Percentiles rank a stretch among this genome's conserved stretches.
phyloP scores from a whole-genome alignment of 1,139 yeast genomes.

The Pneumocystis murina region DNA sequence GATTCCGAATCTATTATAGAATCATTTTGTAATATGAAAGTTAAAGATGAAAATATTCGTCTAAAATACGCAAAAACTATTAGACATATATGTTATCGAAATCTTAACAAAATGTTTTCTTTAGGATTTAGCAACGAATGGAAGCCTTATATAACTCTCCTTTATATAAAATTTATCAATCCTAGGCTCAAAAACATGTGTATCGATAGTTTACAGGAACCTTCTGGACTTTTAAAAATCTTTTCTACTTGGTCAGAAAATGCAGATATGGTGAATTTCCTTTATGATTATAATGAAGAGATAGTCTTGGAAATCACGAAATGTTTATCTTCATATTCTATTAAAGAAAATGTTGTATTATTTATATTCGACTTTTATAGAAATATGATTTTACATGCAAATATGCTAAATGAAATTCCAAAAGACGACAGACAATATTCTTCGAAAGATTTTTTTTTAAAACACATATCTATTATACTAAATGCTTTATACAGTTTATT shows the following conservation, averaged over 20 bases:
- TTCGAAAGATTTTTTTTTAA: neutral
- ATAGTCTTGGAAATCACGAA: conserved; percentile 38
- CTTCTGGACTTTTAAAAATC: conserved; percentile 61
- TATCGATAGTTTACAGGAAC: conserved; percentile 64
- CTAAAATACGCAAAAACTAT: conserved; percentile 20
- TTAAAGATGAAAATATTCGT: conserved; percentile 5
- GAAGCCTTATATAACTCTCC: conserved; percentile 37
- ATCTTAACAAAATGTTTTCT: conserved; percentile 21
- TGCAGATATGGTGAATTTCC: conserved; percentile 35
- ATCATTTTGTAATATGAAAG: conserved; percentile 3
- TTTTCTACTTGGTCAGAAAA: conserved; percentile 48
- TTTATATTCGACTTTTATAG: conserved; percentile 9
- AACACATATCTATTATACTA: neutral
- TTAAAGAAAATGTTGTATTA: conserved; percentile 10
- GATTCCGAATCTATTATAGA: conserved; percentile 35
- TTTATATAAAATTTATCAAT: conserved; percentile 41
- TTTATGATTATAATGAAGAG: conserved; percentile 38
- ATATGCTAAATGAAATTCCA: neutral
- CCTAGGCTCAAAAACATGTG: conserved; percentile 59
- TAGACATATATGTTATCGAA: conserved; percentile 23
- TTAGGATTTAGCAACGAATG: conserved; percentile 32
- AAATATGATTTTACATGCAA: neutral
- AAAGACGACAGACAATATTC: neutral
- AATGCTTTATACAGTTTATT: neutral
- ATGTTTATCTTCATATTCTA: conserved; percentile 27